Conservation (phyloP, 768 basidiomycete species). For the Rhizopogon salebrosus region DNA sequence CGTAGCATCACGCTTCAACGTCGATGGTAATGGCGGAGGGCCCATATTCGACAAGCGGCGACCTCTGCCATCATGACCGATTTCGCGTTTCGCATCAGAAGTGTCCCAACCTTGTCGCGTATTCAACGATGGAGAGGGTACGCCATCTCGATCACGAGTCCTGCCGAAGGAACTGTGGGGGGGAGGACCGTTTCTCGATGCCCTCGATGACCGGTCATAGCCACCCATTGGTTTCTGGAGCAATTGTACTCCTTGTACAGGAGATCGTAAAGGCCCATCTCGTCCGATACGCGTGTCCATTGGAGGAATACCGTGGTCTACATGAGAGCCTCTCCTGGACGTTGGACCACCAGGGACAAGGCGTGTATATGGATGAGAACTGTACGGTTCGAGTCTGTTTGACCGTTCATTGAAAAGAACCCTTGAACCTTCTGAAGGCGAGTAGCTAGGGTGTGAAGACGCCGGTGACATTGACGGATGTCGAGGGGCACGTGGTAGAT, state of each 20-base stretch:
- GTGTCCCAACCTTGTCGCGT: conserved; percentile 8
- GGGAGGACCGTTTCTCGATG: background rate
- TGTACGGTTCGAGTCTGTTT: conserved; percentile 84
- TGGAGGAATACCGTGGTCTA: conserved; percentile 33
- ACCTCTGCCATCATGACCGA: conserved; percentile 25
- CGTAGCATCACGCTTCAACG: conserved; percentile 34
- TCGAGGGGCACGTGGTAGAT: conserved; percentile 29
- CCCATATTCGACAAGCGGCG: conserved; percentile 44
- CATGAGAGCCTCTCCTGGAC: conserved; percentile 39
- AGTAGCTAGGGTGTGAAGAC: conserved; percentile 35
- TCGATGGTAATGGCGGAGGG: conserved; percentile 41
- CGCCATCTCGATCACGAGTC: conserved; percentile 27
- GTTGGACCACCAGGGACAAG: conserved; percentile 23
- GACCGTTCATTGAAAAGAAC: conserved; percentile 95
- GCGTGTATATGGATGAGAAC: conserved; percentile 39
- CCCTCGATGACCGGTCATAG: background rate
- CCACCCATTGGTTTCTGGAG: conserved; percentile 48
- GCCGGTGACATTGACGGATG: conserved; percentile 29
- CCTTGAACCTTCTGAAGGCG: conserved; percentile 56
- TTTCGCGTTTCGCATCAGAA: conserved; percentile 27
- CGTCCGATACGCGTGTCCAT: conserved; percentile 40
- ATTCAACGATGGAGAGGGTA: conserved; percentile 32
- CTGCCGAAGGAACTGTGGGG: background rate
- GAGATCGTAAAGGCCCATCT: conserved; percentile 40
- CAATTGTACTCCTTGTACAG: conserved; percentile 43